Evolutionary conservation across 1,139 yeast genomes (phyloP).

Genomic region (Ashbya aceris): DNA sequence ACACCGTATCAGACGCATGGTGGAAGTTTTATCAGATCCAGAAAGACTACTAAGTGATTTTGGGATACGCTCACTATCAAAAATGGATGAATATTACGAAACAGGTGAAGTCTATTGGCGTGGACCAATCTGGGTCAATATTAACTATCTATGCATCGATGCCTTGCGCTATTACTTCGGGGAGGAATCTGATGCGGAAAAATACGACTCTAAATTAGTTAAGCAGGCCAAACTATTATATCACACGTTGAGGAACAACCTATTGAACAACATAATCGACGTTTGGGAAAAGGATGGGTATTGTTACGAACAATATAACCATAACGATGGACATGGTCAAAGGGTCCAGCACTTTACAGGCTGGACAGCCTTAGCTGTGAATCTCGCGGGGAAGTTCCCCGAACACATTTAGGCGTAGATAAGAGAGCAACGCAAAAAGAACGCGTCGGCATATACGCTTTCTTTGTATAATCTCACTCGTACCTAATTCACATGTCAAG

Average conservation of each 20-base stretch:
- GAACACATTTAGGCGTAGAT: slow-evolving; percentile 22
- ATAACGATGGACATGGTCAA: slow-evolving; percentile 59
- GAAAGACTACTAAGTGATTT: slow-evolving; percentile 66
- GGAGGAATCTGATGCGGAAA: slow-evolving; percentile 16
- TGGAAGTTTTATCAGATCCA: slow-evolving; percentile 57
- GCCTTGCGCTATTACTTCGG: slow-evolving; percentile 49
- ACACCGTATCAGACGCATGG: slow-evolving; percentile 40
- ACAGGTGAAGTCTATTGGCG: slow-evolving; percentile 92
- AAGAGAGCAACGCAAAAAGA: no score
- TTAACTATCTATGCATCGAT: slow-evolving; percentile 75
- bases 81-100: slow-evolving; percentile 54
- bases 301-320: slow-evolving; percentile 89
- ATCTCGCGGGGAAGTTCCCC: slow-evolving; percentile 72
- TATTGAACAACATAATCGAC: slow-evolving; percentile 56
- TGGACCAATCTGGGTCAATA: slow-evolving; percentile 88
- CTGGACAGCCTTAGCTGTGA: slow-evolving; percentile 79
- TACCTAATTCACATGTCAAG: no score
- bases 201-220: slow-evolving; percentile 14
- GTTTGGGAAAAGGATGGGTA: slow-evolving; percentile 72
- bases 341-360: slow-evolving; percentile 90
- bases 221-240: slow-evolving; percentile 42
- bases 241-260: slow-evolving; percentile 47
- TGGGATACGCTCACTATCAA: slow-evolving; percentile 79
- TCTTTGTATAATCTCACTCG: no score
- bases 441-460: no score